A percentile compares a stretch with the other conserved stretches of the same genome.
These are phyloP conservation scores for Saprolegnia diclina DNA, from an alignment of 352 stramenopile genomes.

Conservation along the genomic window DNA sequence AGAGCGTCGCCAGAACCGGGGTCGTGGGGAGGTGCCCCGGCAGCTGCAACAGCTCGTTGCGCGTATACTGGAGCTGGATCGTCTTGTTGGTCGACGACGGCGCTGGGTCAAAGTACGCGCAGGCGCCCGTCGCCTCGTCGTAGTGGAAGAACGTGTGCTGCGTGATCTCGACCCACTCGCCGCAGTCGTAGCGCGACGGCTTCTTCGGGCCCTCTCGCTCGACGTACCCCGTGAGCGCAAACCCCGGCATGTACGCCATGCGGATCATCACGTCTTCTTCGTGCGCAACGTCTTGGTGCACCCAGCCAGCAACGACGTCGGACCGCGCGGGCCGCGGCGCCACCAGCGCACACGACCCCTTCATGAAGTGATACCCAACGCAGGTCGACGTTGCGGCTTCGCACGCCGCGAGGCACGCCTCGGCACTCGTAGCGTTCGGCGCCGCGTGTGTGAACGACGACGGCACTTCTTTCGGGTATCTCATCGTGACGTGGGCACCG, in stretches of 20 bases:
- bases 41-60: not conserved
- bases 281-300: not conserved
- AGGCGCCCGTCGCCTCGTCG: not conserved
- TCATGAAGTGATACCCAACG: not conserved
- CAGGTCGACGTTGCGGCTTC: not conserved
- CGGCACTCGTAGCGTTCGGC: not conserved
- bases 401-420: not conserved
- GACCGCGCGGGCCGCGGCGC: not conserved
- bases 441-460: not conserved
- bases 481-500: not conserved
- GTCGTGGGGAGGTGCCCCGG: not conserved
- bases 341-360: not conserved
- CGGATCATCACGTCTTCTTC: conserved; percentile 5
- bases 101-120: conserved; percentile 1
- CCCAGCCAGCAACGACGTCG: conserved; percentile 9
- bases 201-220: conserved; percentile 10
- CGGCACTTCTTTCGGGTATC: not conserved
- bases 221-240: not conserved
- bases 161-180: conserved; percentile 12
- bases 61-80: conserved; percentile 4
- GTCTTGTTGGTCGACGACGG: not conserved
- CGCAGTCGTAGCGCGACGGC: not conserved
- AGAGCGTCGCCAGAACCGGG: not conserved
- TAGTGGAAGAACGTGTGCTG: conserved; percentile 16
- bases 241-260: conserved; percentile 2